Conservation (phyloP, 176 grass and related monocot species). For the Aegilops tauschii region DNA sequence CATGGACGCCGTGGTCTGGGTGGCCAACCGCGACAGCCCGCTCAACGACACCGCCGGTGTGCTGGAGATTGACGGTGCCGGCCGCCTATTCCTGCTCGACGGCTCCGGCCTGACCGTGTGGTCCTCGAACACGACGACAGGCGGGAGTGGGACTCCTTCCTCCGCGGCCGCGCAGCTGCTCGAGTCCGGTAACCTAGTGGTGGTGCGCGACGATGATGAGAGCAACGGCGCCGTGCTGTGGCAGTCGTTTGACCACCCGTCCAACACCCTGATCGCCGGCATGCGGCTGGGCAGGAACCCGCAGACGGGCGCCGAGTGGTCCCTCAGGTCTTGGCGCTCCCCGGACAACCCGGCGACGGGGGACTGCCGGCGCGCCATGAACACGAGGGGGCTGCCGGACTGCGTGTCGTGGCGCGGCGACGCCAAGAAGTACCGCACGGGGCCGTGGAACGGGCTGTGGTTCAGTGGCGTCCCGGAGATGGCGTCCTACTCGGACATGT, state of each 20-base stretch:
- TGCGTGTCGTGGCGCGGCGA: constrained; percentile 12
- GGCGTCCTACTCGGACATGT: constrained; percentile 36
- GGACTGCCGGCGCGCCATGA: background rate
- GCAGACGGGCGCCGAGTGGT: constrained; percentile 35
- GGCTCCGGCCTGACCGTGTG: background rate
- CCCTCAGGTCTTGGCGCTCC: constrained; percentile 27
- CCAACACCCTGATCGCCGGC: constrained; percentile 49
- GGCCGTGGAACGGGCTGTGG: constrained; percentile 36
- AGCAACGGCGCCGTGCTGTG: constrained; percentile 2
- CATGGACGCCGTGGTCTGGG: constrained; percentile 20
- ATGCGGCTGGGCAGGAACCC: constrained; percentile 43
- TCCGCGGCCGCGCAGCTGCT: background rate
- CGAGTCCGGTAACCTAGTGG: constrained; percentile 39
- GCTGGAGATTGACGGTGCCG: background rate
- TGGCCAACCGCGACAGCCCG: constrained; percentile 50
- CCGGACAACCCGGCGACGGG: constrained; percentile 35
- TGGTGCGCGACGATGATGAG: background rate
- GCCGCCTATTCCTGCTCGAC: constrained; percentile 7
- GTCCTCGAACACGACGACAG: constrained; percentile 21
- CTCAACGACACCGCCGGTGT: constrained; percentile 20
- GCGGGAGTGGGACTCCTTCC: background rate
- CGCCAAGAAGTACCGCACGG: constrained; percentile 25
- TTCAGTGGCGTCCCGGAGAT: constrained; percentile 63
- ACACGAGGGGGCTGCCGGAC: constrained; percentile 39
- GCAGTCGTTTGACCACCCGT: constrained; percentile 60